phyloP scores from a whole-genome alignment of 1,284 basidiomycete species.

The Puccinia triticina region DNA sequence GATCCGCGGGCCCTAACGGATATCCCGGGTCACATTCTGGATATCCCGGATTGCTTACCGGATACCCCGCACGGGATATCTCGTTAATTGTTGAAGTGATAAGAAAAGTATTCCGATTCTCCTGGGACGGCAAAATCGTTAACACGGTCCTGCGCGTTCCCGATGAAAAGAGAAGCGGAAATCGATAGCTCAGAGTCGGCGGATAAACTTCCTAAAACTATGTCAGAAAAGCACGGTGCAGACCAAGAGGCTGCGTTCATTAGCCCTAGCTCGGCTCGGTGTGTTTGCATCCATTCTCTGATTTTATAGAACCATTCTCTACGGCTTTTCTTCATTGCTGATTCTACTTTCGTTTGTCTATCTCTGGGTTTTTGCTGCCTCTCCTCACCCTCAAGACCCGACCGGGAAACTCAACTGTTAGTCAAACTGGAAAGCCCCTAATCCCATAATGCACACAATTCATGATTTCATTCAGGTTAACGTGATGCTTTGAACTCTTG shows the following conservation, averaged over 20 bases:
- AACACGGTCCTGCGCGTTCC: background rate
- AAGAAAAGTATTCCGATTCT: too few relatives aligned
- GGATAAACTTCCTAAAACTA: background rate
- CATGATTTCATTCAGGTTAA: background rate
- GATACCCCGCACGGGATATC: too few relatives aligned
- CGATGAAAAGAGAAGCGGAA: slow-evolving; percentile 17
- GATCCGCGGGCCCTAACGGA: too few relatives aligned
- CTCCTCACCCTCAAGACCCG: slow-evolving; percentile 26
- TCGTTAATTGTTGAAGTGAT: too few relatives aligned
- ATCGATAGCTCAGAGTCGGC: slow-evolving; percentile 2
- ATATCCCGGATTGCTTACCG: too few relatives aligned
- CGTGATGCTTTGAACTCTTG: background rate
- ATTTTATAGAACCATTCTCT: too few relatives aligned
- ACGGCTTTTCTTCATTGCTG: background rate
- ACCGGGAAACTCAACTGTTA: slow-evolving; percentile 38
- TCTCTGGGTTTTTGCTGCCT: background rate
- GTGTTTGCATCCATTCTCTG: background rate
- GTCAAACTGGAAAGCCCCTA: background rate
- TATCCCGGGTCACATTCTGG: too few relatives aligned
- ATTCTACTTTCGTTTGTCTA: background rate
- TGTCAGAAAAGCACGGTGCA: background rate
- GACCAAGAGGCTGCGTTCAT: slow-evolving; percentile 4
- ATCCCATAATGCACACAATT: background rate
- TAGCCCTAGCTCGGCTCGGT: background rate
- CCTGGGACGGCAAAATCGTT: too few relatives aligned